Base-by-base conservation (phyloP, 2,329 filamentous ascomycete species). In the Monosporascus ibericus region DNA sequence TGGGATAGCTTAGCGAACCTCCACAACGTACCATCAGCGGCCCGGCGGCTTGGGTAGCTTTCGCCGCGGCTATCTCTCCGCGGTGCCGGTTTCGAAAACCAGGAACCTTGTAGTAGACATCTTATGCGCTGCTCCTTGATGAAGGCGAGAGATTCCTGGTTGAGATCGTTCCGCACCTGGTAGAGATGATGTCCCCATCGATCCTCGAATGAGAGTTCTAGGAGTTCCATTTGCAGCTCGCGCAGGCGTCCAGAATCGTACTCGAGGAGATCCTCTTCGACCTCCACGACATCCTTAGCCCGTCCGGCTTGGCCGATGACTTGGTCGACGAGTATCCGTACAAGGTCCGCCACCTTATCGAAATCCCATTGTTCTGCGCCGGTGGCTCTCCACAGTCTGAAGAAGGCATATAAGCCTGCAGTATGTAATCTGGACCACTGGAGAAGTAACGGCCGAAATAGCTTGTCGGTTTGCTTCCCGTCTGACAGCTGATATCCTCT, bases 81-180 rank as follows among this genome's bases (percentile, higher is more conserved):
- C 68, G 73, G 68, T 11, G 70, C 64, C 5, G 79, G 69, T 69
- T 78, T 71, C 67, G 74, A 68, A 72, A 97, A 99, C 94, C 94
- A 99, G 9, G 88, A 85, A 6, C 94, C 94, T 60, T 90, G 81
- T 4, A 97, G 79, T 39, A 99, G 75, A 66, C 92, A 96, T 50
- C 94, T 82, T 55, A 97, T 88, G 38, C 94, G 85, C 70, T 99
- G 94, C 72, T 99, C 94, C 70, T 96, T 96, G 70, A 97, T 89
- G 65, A 99, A 99, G 64, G 96, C 90, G 50, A 96, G 74, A 11
- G 92, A 91, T 70, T 99, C 94, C 63, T 92, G 85, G 60, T 90
- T 88, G 44, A 97, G 78, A 68, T 95, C 90, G 51, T 96, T 90
- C 36, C 91, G 87, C n/a, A 96, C 89, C 70, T 94, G 90, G 58